These are phyloP conservation scores for Botrytis pseudocinerea DNA, from an alignment of 2,329 filamentous ascomycete genomes.

Conservation along the genomic window DNA sequence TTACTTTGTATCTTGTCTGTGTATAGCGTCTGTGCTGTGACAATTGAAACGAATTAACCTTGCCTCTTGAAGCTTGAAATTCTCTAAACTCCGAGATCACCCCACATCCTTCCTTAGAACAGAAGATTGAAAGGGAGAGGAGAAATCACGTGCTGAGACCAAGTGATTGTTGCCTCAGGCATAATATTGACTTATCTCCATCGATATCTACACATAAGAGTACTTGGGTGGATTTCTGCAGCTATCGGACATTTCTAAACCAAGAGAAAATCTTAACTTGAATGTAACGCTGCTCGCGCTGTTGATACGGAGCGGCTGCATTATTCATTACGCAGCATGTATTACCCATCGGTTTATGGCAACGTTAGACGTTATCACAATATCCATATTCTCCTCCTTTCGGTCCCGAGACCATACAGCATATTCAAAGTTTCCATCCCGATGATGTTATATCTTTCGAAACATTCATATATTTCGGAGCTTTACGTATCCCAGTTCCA, in stretches of 20 bases:
- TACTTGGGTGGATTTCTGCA: background rate
- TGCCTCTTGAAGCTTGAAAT: background rate
- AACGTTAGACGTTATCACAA: background rate
- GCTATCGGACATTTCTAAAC: background rate
- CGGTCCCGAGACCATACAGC: background rate
- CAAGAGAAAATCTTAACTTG: background rate
- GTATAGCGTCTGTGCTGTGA: background rate
- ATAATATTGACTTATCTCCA: background rate
- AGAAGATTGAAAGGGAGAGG: background rate
- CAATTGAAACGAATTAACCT: background rate
- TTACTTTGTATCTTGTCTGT: background rate
- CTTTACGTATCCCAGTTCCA: background rate
- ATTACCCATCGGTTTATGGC: background rate
- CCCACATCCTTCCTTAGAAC: background rate
- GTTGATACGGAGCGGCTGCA: background rate
- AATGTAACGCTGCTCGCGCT: background rate
- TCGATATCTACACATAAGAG: too few species aligned
- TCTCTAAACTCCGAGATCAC: background rate
- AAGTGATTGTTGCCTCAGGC: background rate
- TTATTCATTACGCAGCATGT: background rate
- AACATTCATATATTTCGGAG: background rate
- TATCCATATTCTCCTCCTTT: background rate
- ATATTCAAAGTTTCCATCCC: background rate
- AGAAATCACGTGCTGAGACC: background rate
- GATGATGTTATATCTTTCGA: background rate